Conservation (phyloP, 1,284 basidiomycete genomes). For the Somion occarium region DNA sequence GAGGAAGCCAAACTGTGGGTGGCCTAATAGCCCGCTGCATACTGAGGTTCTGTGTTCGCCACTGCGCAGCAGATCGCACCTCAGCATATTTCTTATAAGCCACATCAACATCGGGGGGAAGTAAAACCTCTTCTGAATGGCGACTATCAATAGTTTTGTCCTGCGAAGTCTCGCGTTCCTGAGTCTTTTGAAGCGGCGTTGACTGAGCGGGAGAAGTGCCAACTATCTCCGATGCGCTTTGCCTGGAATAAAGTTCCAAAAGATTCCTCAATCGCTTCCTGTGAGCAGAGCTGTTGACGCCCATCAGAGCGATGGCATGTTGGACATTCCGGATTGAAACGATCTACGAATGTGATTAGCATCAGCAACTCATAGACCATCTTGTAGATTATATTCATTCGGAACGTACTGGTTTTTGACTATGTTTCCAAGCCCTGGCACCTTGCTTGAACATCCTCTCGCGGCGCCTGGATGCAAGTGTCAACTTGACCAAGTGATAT, state of each 20-base stretch:
- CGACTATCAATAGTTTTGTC: no score
- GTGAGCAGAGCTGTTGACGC: conserved; percentile 13
- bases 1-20: background rate
- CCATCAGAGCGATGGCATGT: conserved; percentile 41
- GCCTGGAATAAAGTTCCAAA: background rate
- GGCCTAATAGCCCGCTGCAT: background rate
- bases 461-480: background rate
- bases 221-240: background rate
- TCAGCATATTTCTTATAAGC: no score
- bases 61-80: background rate
- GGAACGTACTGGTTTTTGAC: background rate
- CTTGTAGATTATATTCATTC: background rate
- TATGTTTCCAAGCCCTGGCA: background rate
- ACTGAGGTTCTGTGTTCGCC: background rate
- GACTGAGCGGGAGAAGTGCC: background rate
- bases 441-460: background rate
- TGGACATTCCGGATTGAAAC: conserved; percentile 39
- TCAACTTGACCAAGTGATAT: background rate
- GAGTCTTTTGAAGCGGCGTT: no score
- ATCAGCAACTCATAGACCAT: conserved; percentile 17
- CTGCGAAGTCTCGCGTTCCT: no score
- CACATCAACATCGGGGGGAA: no score
- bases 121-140: no score
- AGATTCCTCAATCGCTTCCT: background rate
- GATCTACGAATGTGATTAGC: conserved; percentile 9